Conservation (phyloP, 495 filamentous ascomycete genomes). For the Umbilicaria muhlenbergii region DNA sequence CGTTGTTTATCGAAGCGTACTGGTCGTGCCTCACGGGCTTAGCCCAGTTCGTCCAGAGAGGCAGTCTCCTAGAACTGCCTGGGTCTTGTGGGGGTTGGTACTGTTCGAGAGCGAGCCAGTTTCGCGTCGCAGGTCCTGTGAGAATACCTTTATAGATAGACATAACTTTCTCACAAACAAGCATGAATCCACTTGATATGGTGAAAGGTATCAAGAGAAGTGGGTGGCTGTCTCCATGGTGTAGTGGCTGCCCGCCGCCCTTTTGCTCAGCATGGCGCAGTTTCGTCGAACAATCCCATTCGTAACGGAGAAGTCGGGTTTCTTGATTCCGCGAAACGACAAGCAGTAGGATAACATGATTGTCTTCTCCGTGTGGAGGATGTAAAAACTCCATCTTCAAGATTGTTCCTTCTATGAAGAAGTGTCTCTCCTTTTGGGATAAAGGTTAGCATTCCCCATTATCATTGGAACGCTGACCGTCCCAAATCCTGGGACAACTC, state of each 20-base stretch:
- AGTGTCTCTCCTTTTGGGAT: conserved; percentile 30
- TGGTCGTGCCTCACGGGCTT: conserved; percentile 45
- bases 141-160: conserved; percentile 42
- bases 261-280: conserved; percentile 24
- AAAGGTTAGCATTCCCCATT: background rate
- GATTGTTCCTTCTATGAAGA: conserved; percentile 55
- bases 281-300: conserved; percentile 46
- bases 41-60: conserved; percentile 50
- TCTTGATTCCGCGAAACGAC: conserved; percentile 43
- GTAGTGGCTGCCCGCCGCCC: conserved; percentile 33
- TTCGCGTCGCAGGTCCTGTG: conserved; percentile 26
- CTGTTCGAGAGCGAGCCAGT: conserved; percentile 17
- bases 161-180: conserved; percentile 42
- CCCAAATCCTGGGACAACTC: background rate
- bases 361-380: conserved; percentile 39
- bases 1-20: conserved; percentile 45
- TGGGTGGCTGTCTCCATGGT: conserved; percentile 43
- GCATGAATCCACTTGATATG: conserved; percentile 45
- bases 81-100: conserved; percentile 17
- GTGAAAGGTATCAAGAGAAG: conserved; percentile 53
- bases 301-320: conserved; percentile 52
- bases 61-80: conserved; percentile 11
- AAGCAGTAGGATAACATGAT: conserved; percentile 61
- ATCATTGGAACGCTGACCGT: no score
- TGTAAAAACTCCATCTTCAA: conserved; percentile 79